Percentiles rank a stretch among this genome's conserved stretches.
Evolutionary conservation across 805 yeast species (phyloP).

Genomic region (Candida glaebosa): DNA sequence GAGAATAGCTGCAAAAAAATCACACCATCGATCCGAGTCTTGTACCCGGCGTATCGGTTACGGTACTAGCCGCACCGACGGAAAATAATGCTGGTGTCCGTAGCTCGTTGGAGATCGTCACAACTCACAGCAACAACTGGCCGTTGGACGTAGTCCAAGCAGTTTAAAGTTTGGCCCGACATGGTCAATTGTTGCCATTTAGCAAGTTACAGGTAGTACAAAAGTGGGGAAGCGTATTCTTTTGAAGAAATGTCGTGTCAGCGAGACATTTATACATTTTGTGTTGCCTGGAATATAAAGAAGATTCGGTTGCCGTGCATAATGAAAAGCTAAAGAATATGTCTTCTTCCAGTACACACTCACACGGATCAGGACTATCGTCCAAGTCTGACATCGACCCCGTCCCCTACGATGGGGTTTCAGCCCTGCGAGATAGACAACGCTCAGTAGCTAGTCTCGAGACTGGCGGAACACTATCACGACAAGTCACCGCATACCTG

Average conservation of each 20-base stretch:
- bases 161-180: too few relatives aligned
- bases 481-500: conserved; percentile 17
- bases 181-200: too few relatives aligned
- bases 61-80: neutral
- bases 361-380: neutral
- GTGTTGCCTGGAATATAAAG: neutral
- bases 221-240: too few relatives aligned
- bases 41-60: neutral
- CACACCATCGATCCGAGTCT: neutral
- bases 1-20: too few relatives aligned
- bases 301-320: too few relatives aligned
- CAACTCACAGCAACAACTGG: too few relatives aligned
- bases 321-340: too few relatives aligned
- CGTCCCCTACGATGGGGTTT: neutral
- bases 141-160: too few relatives aligned
- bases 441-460: neutral
- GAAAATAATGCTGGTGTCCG: neutral
- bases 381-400: neutral
- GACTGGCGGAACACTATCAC: conserved; percentile 2
- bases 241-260: neutral
- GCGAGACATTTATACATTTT: too few relatives aligned
- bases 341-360: neutral
- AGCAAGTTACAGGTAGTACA: too few relatives aligned
- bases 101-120: too few relatives aligned
- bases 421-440: neutral